Evolutionary conservation across 2,329 filamentous ascomycete genomes (phyloP), one percentile per base, ranked within the genome.

Genomic region (Phialophora macrospora): DNA sequence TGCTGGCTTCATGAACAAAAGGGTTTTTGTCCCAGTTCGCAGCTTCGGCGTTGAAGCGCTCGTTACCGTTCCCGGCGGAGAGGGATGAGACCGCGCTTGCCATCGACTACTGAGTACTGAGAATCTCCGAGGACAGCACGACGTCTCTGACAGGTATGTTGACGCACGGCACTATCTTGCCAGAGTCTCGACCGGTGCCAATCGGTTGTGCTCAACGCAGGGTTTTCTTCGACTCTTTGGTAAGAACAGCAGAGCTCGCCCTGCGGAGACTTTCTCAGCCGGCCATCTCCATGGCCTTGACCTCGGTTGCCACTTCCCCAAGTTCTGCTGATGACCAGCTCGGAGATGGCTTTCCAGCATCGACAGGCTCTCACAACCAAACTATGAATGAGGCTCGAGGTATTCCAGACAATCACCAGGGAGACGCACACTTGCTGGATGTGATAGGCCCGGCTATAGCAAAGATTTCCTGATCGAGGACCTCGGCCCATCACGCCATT

Each of bases 31-130:
- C 84, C 84, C 84, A 87, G 22, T 77, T 77, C 3, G 80, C 79
- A 1, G 85, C 84, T 73, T 85, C 83, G 48, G 77, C 75, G 70
- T 83, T 85, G 79, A 87, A 87, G 60, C 84, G 82, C 5, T 78
- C 74, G 65, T 81, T 82, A 63, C 71, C 64, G 5, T 56, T 61
- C 12, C 57, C 59, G 26, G 63, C 52, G 6, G 62, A 46, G 4
- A 72, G 65, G 30, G 67, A 67, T 12, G 69, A 71, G 20, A 68
- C 70, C 28, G 70, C 70, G 7, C 63, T 64, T 26, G 70, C 68
- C 70, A 72, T 71, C 22, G 46, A 11, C 7, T n/a, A n/a, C 38
- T 14, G 48, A 12, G 22, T 26, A 20, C 11, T 51, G 48, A 49
- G 11, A 7, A 3, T 20, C 24, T 22, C 12, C 12, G 7, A 51